These are phyloP conservation scores for Tricholoma sp. DNA, from an alignment of 768 basidiomycete genomes.

Conservation along the genomic window DNA sequence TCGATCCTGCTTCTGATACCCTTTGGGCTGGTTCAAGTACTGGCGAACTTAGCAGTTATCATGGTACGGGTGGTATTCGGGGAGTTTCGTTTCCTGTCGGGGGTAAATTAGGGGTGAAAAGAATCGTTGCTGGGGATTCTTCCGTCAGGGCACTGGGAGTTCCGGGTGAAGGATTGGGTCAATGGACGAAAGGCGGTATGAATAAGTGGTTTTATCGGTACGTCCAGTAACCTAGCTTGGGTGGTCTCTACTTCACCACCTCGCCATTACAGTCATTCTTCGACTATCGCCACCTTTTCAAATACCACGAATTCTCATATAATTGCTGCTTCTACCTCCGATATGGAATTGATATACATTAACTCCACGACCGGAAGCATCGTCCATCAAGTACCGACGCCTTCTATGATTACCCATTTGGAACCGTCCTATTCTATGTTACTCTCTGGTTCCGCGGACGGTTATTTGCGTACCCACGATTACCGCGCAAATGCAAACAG, in stretches of 20 bases:
- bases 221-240: constrained; percentile 17
- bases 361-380: constrained; percentile 70
- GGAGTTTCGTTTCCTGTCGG: constrained; percentile 76
- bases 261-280: constrained; percentile 12
- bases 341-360: constrained; percentile 60
- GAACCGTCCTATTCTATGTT: constrained; percentile 60
- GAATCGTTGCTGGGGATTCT: constrained; percentile 72
- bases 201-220: constrained; percentile 81
- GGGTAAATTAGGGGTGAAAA: constrained; percentile 62
- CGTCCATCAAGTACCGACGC: constrained; percentile 49
- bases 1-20: constrained; percentile 88
- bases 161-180: constrained; percentile 62
- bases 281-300: constrained; percentile 35
- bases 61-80: constrained; percentile 55
- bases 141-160: constrained; percentile 63
- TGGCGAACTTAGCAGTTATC: constrained; percentile 66
- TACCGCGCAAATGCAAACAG: constrained; percentile 56
- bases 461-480: constrained; percentile 66
- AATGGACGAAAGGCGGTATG: constrained; percentile 80
- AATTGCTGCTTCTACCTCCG: constrained; percentile 54
- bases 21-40: constrained; percentile 79
- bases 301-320: constrained; percentile 46
- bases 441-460: constrained; percentile 69
- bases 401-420: constrained; percentile 61
- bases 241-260: constrained; percentile 1